Evolutionary conservation across 176 grass and related monocot species (phyloP), one percentile per base, ranked within the genome.

Genomic region (Avena sativa): DNA sequence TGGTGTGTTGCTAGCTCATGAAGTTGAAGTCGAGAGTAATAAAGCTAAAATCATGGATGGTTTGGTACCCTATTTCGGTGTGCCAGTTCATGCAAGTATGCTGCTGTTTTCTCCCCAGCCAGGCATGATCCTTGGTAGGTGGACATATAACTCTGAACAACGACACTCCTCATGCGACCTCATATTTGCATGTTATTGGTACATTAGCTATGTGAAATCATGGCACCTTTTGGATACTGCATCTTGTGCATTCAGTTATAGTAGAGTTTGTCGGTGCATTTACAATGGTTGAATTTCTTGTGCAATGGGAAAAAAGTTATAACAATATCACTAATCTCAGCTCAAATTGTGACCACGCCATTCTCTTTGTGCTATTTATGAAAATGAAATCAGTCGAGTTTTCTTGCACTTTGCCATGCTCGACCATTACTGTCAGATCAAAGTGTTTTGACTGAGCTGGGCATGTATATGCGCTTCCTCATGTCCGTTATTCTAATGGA

Each of bases 71-170:
- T 96, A 90, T 80, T 91, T 94, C 26, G 90, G 87, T 0, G 87
- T 93, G 5, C 88, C 83, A 0, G 83, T 96, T 23, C 60, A 71
- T 78, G 90, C 97, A 2, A 87, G 65, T 1, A 25, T 99, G 47
- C 83, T 96, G 44, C 71, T 99, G 12, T 99, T 96, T 85, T 93
- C 94, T 89, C 97, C 94, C 44, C 89, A 88, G 64, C 92, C 91
- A 9, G 85, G 78, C 32, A 96, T 96, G 97, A 69, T 93, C 49
- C 73, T 99, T 52, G 96, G 96, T 98, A 86, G 8, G 81, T 86
- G 51, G 3, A 34, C 74, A 12, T 20, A 76, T 34, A 34, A 77
- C 74, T 76, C 15, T 76, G 26, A 51, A 19, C 15, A 32, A 55
- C 5, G 0, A 15, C 49, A 11, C 26, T 53, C 23, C 49, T 32